phyloP scores from a whole-genome alignment of 495 filamentous ascomycete genomes.

The Penicillium bovifimosum region DNA sequence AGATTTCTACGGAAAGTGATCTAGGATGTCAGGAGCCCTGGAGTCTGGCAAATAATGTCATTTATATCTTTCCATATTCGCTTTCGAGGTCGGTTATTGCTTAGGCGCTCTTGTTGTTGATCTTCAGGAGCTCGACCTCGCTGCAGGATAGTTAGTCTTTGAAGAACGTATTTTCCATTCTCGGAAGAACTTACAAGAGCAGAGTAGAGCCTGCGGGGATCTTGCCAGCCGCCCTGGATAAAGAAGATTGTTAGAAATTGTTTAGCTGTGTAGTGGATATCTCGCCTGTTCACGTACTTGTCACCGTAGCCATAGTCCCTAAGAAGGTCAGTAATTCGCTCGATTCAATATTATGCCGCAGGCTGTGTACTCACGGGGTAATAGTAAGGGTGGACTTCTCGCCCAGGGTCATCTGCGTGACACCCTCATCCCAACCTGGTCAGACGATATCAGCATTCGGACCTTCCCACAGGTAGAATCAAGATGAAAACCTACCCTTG shows the following conservation, averaged over 20 bases:
- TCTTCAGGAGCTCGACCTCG: conserved; percentile 41
- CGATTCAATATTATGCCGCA: neutral
- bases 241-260: conserved; percentile 9
- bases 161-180: neutral
- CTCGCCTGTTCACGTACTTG: conserved; percentile 58
- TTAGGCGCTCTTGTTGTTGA: conserved; percentile 33
- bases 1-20: neutral
- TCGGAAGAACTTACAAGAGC: conserved; percentile 43
- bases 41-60: neutral
- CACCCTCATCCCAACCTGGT: conserved; percentile 83
- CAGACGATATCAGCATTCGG: neutral
- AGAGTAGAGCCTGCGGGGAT: conserved; percentile 47
- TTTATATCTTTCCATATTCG: neutral
- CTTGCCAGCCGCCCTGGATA: conserved; percentile 53
- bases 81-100: neutral
- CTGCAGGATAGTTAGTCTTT: conserved; percentile 20
- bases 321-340: conserved; percentile 19
- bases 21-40: neutral
- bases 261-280: neutral
- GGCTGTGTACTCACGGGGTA: conserved; percentile 52
- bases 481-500: conserved; percentile 49
- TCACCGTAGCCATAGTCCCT: conserved; percentile 78
- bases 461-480: neutral
- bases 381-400: conserved; percentile 78
- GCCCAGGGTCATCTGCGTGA: conserved; percentile 70